phyloP scores from a whole-genome alignment of 768 basidiomycete species.

The Phanerochaete carnosa region DNA sequence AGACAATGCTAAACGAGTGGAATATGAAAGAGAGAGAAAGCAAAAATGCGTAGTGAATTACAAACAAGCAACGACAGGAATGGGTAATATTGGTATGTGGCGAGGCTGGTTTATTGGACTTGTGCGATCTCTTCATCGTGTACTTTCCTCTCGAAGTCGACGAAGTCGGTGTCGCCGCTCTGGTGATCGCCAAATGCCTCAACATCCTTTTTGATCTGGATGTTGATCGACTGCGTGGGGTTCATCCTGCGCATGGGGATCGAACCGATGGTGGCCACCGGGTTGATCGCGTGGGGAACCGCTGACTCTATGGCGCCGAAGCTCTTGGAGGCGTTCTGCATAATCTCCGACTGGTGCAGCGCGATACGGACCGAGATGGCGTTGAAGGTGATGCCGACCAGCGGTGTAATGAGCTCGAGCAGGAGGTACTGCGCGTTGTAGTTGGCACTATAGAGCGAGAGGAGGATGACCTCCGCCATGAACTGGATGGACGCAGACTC shows the following conservation, averaged over 20 bases:
- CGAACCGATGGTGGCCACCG: conserved; percentile 10
- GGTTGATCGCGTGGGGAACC: not conserved
- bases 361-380: conserved; percentile 16
- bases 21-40: not conserved
- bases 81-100: too few species aligned
- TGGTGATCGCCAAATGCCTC: conserved; percentile 10
- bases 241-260: conserved; percentile 11
- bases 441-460: conserved; percentile 12
- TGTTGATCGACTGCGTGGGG: conserved; percentile 5
- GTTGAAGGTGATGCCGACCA: conserved; percentile 18
- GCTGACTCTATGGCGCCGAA: not conserved
- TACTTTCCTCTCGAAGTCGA: conserved; percentile 1
- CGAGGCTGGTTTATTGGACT: conserved; percentile 1
- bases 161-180: not conserved
- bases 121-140: conserved; percentile 9
- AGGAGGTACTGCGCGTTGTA: conserved; percentile 17
- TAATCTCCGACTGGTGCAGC: conserved; percentile 7
- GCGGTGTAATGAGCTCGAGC: conserved; percentile 13
- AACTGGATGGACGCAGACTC: conserved; percentile 12
- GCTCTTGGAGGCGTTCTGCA: not conserved
- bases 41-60: not conserved
- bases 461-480: conserved; percentile 10
- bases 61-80: not conserved
- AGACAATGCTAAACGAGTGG: not conserved
- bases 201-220: conserved; percentile 16